Conservation (phyloP, 371 early-diverging fungal genomes). For the Quaeritorhiza haematococci region DNA sequence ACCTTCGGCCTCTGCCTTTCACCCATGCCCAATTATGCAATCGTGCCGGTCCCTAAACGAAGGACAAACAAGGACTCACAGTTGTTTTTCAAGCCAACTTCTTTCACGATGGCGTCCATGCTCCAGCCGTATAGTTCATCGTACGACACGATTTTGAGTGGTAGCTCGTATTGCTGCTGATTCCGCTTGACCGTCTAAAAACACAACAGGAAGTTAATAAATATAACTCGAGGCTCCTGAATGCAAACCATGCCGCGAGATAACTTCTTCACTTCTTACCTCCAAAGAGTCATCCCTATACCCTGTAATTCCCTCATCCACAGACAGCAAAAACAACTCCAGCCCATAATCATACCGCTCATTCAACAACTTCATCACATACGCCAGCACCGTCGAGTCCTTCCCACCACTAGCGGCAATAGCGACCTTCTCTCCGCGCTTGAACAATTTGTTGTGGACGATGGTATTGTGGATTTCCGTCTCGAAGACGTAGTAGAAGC, state of each 20-base stretch:
- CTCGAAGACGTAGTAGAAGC: constrained; percentile 95
- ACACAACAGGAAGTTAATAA: background rate
- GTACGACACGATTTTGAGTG: constrained; percentile 92
- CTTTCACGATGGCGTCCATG: constrained; percentile 96
- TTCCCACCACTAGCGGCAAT: constrained; percentile 99
- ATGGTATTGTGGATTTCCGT: constrained; percentile 96
- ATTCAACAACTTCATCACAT: constrained; percentile 93
- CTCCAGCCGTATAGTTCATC: constrained; percentile 96
- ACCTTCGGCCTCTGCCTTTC: background rate
- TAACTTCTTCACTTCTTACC: constrained; percentile 21
- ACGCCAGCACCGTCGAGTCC: constrained; percentile 98
- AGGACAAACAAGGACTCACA: constrained; percentile 55
- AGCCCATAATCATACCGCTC: constrained; percentile 92
- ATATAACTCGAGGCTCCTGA: background rate
- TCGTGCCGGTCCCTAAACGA: background rate
- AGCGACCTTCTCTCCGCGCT: constrained; percentile 86
- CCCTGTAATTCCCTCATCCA: constrained; percentile 99
- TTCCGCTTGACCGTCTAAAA: constrained; percentile 89
- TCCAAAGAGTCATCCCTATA: constrained; percentile 99
- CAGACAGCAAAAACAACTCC: constrained; percentile 86
- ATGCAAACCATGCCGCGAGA: background rate
- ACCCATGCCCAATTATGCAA: background rate
- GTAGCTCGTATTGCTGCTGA: constrained; percentile 87
- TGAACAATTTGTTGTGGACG: constrained; percentile 75
- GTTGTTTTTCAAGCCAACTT: constrained; percentile 95